Evolutionary conservation across 2,329 filamentous ascomycete species (phyloP).

Genomic region (Ceratocystis variospora): DNA sequence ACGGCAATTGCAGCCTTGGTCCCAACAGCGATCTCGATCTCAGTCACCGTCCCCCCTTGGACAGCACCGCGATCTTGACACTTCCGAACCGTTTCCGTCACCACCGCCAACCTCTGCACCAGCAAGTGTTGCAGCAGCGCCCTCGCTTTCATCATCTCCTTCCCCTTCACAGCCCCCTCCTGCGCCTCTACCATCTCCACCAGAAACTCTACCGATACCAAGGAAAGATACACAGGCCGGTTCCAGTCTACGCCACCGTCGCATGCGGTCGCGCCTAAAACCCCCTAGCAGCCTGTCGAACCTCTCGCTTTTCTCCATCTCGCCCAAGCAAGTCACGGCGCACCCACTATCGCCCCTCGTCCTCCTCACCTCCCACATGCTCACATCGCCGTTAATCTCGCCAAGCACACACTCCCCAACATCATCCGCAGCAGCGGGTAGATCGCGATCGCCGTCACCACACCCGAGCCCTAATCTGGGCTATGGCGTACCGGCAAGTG

Average conservation of each 20-base stretch:
- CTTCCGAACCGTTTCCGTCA: neutral
- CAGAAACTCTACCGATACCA: neutral
- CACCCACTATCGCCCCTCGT: slow-evolving; percentile 18
- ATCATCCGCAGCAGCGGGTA: slow-evolving; percentile 22
- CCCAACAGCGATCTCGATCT: neutral
- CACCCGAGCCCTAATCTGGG: slow-evolving; percentile 18
- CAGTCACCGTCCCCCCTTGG: neutral
- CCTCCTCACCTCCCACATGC: slow-evolving; percentile 25
- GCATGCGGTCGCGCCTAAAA: slow-evolving; percentile 14
- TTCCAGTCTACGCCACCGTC: slow-evolving; percentile 3
- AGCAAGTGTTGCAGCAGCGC: neutral
- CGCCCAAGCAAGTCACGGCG: slow-evolving; percentile 17
- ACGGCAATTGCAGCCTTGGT: neutral
- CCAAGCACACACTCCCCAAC: slow-evolving; percentile 27
- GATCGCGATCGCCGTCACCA: slow-evolving; percentile 30
- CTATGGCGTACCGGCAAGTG: neutral
- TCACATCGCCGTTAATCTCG: slow-evolving; percentile 30
- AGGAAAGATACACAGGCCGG: neutral
- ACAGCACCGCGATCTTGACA: neutral
- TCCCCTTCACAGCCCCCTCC: neutral
- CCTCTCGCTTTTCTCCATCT: slow-evolving; percentile 17
- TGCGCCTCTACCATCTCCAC: neutral
- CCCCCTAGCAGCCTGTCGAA: slow-evolving; percentile 10
- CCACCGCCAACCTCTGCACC: neutral
- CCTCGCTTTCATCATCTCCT: neutral